Evolutionary conservation across 495 filamentous ascomycete genomes (phyloP).

Genomic region (Clohesyomyces aquaticus): DNA sequence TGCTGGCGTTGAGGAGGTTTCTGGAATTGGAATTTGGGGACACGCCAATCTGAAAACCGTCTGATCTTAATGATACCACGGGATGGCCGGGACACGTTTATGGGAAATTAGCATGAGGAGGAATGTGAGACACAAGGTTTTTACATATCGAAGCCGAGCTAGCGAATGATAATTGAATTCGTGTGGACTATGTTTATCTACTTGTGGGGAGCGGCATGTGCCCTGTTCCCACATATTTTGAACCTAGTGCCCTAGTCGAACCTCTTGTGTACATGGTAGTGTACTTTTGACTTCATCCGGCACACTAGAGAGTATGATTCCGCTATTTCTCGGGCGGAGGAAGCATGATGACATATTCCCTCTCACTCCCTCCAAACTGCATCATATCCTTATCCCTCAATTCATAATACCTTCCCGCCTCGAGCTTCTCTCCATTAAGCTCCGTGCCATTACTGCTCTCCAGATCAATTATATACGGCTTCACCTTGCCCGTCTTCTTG

Average conservation of each 20-base stretch:
- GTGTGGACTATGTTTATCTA: too few relatives aligned
- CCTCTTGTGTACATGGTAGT: too few relatives aligned
- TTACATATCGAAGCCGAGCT: too few relatives aligned
- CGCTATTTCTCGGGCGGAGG: constrained; percentile 39
- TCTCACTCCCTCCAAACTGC: constrained; percentile 80
- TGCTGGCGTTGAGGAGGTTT: too few relatives aligned
- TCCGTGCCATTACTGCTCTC: constrained; percentile 91
- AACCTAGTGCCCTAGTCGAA: too few relatives aligned
- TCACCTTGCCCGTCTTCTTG: constrained; percentile 67
- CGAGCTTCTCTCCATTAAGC: constrained; percentile 75
- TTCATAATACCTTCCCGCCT: constrained; percentile 79
- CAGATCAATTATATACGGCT: constrained; percentile 89
- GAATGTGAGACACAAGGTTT: neutral
- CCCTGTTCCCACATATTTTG: too few relatives aligned
- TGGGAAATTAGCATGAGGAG: neutral
- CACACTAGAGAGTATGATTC: neutral
- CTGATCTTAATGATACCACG: constrained; percentile 1
- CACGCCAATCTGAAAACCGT: too few relatives aligned
- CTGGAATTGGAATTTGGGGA: too few relatives aligned
- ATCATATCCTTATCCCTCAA: constrained; percentile 86
- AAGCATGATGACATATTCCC: constrained; percentile 55
- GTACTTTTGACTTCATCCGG: too few relatives aligned
- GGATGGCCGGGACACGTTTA: neutral
- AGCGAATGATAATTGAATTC: neutral
- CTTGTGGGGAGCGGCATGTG: too few relatives aligned